Percentiles rank a stretch among this genome's conserved stretches.
Conservation (phyloP, 1,139 yeast species). For the Candida tropicalis region DNA sequence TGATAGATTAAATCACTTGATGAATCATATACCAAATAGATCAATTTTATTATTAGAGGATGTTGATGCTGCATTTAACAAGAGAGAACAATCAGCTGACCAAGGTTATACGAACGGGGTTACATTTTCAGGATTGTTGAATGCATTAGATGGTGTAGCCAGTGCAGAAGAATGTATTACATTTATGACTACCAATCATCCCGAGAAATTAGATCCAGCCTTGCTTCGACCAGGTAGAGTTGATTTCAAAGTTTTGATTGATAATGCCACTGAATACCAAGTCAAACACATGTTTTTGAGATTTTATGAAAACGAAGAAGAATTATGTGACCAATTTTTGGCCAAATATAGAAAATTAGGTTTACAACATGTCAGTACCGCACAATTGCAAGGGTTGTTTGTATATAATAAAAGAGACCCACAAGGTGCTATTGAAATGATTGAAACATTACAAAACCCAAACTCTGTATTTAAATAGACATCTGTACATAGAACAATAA, state of each 20-base stretch:
- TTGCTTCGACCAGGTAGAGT: conserved; percentile 91
- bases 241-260: conserved; percentile 79
- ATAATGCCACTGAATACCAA: conserved; percentile 83
- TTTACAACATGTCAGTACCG: conserved; percentile 74
- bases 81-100: conserved; percentile 77
- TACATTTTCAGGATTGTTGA: conserved; percentile 89
- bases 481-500: conserved; percentile 8
- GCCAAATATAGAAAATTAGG: conserved; percentile 50
- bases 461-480: conserved; percentile 28
- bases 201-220: conserved; percentile 87
- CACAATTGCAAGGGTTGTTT: conserved; percentile 93
- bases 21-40: conserved; percentile 94
- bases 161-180: conserved; percentile 96
- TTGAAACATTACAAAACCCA: conserved; percentile 43
- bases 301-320: conserved; percentile 71
- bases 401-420: conserved; percentile 91
- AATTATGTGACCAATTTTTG: conserved; percentile 66
- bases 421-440: conserved; percentile 69
- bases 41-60: conserved; percentile 86
- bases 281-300: conserved; percentile 82
- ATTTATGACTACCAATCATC: conserved; percentile 98
- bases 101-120: conserved; percentile 81
- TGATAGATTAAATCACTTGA: conserved; percentile 87
- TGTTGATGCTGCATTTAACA: conserved; percentile 92
- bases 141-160: conserved; percentile 98